These are phyloP conservation scores for Styphnolobium japonicum DNA, from an alignment of 306 rosid species.

Conservation along the genomic window DNA sequence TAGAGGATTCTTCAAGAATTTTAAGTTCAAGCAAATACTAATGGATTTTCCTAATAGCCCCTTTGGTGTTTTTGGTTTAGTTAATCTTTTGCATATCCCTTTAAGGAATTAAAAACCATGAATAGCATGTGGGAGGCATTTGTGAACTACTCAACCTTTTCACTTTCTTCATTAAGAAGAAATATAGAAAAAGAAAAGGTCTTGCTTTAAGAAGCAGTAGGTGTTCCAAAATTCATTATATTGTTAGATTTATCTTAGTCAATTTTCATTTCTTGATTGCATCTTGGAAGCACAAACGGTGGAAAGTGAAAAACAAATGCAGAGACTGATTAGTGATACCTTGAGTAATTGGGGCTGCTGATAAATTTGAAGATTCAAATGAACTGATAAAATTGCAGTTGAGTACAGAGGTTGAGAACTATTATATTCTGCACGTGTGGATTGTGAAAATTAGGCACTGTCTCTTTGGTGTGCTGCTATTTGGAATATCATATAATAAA, in stretches of 20 bases:
- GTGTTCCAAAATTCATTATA: not conserved
- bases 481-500: not conserved
- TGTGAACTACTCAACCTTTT: not conserved
- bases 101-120: constrained; percentile 8
- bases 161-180: not conserved
- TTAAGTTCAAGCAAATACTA: not conserved
- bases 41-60: not conserved
- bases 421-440: not conserved
- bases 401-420: not conserved
- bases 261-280: not conserved
- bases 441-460: not conserved
- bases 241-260: not conserved
- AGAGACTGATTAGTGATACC: not conserved
- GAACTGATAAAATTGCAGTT: not conserved
- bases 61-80: not conserved
- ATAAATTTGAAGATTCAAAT: not conserved
- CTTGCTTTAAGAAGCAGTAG: constrained; percentile 4
- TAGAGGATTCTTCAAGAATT: not conserved
- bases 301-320: constrained; percentile 3
- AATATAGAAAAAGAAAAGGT: not conserved
- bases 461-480: not conserved
- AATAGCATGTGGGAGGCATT: not conserved
- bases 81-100: not conserved
- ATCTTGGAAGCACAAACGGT: constrained; percentile 8
- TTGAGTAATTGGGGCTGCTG: not conserved